Percentiles rank a stretch among this genome's conserved stretches.
Evolutionary conservation across 768 basidiomycete genomes (phyloP).

Genomic region (Punctularia strigosozonata): DNA sequence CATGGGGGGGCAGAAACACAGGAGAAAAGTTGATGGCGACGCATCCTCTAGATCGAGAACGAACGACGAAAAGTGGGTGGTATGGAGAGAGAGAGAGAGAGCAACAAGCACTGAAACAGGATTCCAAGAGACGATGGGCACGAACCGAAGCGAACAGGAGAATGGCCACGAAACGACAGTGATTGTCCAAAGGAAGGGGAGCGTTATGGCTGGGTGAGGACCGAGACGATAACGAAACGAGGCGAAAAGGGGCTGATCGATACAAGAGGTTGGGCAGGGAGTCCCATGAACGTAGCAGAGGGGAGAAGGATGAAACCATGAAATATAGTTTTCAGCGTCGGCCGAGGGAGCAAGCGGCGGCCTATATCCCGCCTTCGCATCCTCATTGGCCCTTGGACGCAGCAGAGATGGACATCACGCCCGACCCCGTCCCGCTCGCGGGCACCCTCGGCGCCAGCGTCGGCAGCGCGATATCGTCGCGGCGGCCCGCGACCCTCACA

Average conservation of each 20-base stretch:
- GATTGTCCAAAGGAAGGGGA: no score
- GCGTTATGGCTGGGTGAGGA: no score
- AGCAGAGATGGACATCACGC: not conserved
- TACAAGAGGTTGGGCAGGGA: not conserved
- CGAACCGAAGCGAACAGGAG: no score
- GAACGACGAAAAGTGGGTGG: not conserved
- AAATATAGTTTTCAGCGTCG: not conserved
- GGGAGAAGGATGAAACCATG: not conserved
- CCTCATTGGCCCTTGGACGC: not conserved
- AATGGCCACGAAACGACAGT: no score
- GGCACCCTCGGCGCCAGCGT: constrained; percentile 6
- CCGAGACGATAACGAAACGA: not conserved
- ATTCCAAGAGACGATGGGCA: no score
- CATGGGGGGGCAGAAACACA: no score
- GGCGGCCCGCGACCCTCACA: constrained; percentile 4
- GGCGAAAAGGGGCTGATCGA: not conserved
- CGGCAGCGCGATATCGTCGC: constrained; percentile 4
- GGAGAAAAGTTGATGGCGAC: no score
- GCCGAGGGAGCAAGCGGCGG: no score
- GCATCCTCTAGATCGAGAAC: not conserved
- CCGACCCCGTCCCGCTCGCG: not conserved
- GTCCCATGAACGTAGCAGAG: not conserved
- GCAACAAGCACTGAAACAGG: not conserved
- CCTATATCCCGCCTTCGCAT: no score
- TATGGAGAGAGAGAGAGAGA: not conserved